These are phyloP conservation scores for Saccharomyces hybrid DNA, from an alignment of 1,139 yeast genomes.

Conservation along the genomic window DNA sequence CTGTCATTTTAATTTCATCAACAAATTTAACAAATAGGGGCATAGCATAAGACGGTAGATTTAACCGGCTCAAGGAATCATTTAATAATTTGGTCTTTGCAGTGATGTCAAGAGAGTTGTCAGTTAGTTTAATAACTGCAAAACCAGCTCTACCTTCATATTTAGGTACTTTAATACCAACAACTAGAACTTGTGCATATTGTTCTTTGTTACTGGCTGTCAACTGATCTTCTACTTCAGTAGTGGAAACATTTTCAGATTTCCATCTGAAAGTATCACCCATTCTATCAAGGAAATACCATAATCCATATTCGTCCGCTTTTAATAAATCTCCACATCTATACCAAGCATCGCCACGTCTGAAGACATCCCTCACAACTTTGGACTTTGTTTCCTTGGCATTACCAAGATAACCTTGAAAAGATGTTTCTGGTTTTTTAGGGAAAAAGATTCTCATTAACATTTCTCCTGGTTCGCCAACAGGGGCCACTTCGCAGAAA, in stretches of 20 bases:
- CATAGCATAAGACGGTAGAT: conserved; percentile 78
- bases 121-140: conserved; percentile 61
- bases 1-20: conserved; percentile 55
- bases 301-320: conserved; percentile 59
- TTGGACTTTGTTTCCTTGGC: conserved; percentile 72
- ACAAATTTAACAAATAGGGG: conserved; percentile 78
- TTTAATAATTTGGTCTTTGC: conserved; percentile 32
- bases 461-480: conserved; percentile 80
- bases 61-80: conserved; percentile 38
- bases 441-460: conserved; percentile 68
- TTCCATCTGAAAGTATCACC: conserved; percentile 98
- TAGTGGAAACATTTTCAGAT: conserved; percentile 89
- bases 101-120: conserved; percentile 31
- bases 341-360: conserved; percentile 86
- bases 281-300: conserved; percentile 83
- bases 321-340: conserved; percentile 80
- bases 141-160: conserved; percentile 96
- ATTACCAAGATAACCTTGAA: conserved; percentile 87
- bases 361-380: conserved; percentile 63
- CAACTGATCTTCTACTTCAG: conserved; percentile 84
- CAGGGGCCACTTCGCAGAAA: conserved; percentile 42
- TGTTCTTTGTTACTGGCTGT: conserved; percentile 33
- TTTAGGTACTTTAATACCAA: conserved; percentile 78
- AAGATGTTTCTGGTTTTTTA: conserved; percentile 55
- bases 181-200: conserved; percentile 70